phyloP scores from a whole-genome alignment of 2,329 filamentous ascomycete genomes.

The Penicillium sp. region DNA sequence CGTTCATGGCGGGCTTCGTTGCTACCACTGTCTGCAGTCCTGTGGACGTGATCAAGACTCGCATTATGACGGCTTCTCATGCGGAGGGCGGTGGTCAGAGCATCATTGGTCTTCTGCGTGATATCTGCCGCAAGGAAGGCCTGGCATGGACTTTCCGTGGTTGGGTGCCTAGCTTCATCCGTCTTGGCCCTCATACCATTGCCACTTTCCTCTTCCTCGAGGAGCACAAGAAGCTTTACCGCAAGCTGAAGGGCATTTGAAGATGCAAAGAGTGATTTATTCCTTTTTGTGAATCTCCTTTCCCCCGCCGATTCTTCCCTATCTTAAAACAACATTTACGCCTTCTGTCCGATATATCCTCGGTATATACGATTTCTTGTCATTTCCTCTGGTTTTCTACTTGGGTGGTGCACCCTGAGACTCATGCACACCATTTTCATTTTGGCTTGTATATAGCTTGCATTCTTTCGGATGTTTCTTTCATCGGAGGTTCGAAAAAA shows the following conservation, averaged over 20 bases:
- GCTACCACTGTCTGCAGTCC: conserved; percentile 60
- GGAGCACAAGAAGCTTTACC: conserved; percentile 59
- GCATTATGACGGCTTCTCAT: conserved; percentile 51
- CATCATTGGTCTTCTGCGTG: conserved; percentile 43
- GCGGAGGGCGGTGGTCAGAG: conserved; percentile 36
- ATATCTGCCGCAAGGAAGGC: conserved; percentile 51
- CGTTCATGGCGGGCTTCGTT: conserved; percentile 56
- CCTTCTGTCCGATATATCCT: conserved; percentile 7
- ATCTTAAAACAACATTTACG: conserved; percentile 4
- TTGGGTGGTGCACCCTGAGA: conserved; percentile 12
- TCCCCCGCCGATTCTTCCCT: neutral
- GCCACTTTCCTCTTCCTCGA: conserved; percentile 59
- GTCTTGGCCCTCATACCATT: conserved; percentile 57
- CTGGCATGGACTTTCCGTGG: conserved; percentile 57
- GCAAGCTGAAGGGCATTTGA: conserved; percentile 32
- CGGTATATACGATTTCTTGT: conserved; percentile 11
- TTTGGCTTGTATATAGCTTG: conserved; percentile 20
- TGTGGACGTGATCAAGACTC: conserved; percentile 59
- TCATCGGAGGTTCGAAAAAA: neutral
- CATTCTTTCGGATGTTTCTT: conserved; percentile 12
- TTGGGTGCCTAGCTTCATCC: conserved; percentile 60
- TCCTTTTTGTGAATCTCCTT: conserved; percentile 3
- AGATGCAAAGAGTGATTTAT: conserved; percentile 28
- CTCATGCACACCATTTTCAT: conserved; percentile 7
- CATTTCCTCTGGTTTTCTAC: conserved; percentile 8